Conservation (phyloP, 208 protist species). For the Blastocrithidia nonstop region DNA sequence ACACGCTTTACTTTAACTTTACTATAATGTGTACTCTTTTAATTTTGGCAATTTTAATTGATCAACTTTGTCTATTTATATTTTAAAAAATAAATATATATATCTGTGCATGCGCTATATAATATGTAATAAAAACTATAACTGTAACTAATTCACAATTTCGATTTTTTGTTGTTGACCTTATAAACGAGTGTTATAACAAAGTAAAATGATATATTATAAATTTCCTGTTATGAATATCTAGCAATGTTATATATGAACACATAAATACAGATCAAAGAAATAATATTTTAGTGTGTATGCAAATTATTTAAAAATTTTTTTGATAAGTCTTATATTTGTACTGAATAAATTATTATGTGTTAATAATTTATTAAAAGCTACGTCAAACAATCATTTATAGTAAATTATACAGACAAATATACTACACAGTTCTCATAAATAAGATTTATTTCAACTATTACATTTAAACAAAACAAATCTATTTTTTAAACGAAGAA, state of each 20-base stretch:
- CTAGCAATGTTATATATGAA: not conserved
- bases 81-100: conserved; percentile 6
- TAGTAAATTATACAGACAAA: not conserved
- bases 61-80: conserved; percentile 1
- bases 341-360: not conserved
- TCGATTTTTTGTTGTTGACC: no score
- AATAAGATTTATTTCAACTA: no score
- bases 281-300: conserved; percentile 1
- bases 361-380: not conserved
- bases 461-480: no score
- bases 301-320: not conserved
- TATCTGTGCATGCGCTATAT: no score
- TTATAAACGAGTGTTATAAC: not conserved
- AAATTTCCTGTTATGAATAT: not conserved
- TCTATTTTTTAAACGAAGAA: no score
- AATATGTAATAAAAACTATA: conserved; percentile 4
- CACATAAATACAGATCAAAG: not conserved
- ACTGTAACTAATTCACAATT: not conserved
- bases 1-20: no score
- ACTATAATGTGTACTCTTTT: no score
- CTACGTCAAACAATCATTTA: not conserved
- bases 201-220: not conserved
- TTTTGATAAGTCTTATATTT: conserved; percentile 2
- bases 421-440: no score
- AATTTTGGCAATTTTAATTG: no score